Conservation (phyloP, 257 asterid genomes). For the Scutellaria minor region DNA sequence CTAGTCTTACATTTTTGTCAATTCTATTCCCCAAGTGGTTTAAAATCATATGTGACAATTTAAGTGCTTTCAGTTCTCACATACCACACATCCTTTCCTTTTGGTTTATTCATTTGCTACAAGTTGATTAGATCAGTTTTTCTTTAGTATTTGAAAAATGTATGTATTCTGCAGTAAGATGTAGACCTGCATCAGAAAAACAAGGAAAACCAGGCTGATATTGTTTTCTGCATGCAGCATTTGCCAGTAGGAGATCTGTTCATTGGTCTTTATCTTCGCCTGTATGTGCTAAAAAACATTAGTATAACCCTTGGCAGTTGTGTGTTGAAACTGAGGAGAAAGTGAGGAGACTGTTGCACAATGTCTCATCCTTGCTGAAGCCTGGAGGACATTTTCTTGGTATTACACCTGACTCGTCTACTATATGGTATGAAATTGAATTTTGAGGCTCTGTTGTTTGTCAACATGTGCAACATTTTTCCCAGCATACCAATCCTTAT, state of each 20-base stretch:
- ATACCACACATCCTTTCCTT: conserved; percentile 1
- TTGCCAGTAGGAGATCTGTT: conserved; percentile 63
- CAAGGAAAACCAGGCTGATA: conserved; percentile 80
- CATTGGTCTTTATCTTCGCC: conserved; percentile 4
- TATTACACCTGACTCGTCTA: conserved; percentile 95
- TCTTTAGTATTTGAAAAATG: conserved; percentile 19
- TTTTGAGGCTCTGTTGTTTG: conserved; percentile 22
- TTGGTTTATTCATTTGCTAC: neutral
- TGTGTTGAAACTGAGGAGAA: conserved; percentile 92
- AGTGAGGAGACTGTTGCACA: conserved; percentile 72
- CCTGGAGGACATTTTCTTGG: conserved; percentile 99
- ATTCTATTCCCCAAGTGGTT: conserved; percentile 3
- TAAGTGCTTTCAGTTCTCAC: conserved; percentile 23
- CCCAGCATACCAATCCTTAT: neutral
- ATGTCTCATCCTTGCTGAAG: conserved; percentile 85
- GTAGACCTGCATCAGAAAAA: conserved; percentile 62
- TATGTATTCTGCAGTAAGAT: conserved; percentile 69
- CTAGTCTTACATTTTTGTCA: conserved; percentile 23
- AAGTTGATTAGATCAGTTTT: neutral
- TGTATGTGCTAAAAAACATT: conserved; percentile 21
- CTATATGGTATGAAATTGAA: conserved; percentile 78
- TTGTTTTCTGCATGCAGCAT: conserved; percentile 90
- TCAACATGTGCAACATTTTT: neutral
- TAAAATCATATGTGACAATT: neutral
- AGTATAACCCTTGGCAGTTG: conserved; percentile 50